phyloP scores from a whole-genome alignment of 768 basidiomycete species.

The Vararia minispora region DNA sequence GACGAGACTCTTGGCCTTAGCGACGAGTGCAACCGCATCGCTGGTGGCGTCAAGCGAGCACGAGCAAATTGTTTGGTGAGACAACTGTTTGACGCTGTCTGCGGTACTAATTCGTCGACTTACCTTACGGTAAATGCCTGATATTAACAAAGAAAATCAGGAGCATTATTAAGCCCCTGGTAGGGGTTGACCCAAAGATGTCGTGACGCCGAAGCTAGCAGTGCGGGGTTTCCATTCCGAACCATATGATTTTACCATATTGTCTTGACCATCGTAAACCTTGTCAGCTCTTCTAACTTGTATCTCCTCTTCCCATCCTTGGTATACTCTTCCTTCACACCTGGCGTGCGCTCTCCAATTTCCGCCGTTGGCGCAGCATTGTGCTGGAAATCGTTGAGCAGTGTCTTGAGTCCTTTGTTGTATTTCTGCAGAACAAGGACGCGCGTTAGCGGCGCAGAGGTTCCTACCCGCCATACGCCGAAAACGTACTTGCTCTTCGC shows the following conservation, averaged over 20 bases:
- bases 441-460: not conserved
- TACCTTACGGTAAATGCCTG: too few species aligned
- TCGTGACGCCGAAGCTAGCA: too few species aligned
- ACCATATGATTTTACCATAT: slow-evolving; percentile 75
- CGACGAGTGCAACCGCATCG: too few species aligned
- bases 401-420: slow-evolving; percentile 66
- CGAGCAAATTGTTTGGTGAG: too few species aligned
- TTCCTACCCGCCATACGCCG: not conserved
- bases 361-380: slow-evolving; percentile 58
- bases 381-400: slow-evolving; percentile 60
- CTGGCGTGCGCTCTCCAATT: slow-evolving; percentile 45
- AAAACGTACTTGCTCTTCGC: slow-evolving; percentile 62
- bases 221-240: too few species aligned
- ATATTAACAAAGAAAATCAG: too few species aligned
- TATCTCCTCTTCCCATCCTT: slow-evolving; percentile 38
- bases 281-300: slow-evolving; percentile 77
- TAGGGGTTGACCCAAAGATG: too few species aligned
- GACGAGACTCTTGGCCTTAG: too few species aligned
- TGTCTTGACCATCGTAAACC: slow-evolving; percentile 94
- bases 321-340: slow-evolving; percentile 10
- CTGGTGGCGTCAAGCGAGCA: too few species aligned
- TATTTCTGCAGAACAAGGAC: slow-evolving; percentile 41
- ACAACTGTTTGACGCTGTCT: too few species aligned
- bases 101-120: too few species aligned
- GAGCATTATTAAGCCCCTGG: too few species aligned